Evolutionary conservation across 352 stramenopile genomes (phyloP).

Genomic region (Phytophthora crassamura): DNA sequence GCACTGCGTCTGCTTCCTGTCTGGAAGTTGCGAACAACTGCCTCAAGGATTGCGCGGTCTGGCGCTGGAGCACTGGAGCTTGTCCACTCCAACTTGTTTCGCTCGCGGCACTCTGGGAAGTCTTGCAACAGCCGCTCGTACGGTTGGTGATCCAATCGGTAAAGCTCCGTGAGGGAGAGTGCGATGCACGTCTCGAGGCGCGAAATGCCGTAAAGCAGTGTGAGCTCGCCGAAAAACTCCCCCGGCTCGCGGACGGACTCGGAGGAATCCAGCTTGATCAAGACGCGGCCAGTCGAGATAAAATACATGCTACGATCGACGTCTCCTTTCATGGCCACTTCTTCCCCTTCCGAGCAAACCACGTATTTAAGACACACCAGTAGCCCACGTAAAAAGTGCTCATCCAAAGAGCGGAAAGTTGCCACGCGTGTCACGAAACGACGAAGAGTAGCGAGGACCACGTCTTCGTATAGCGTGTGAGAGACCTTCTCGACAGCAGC

Average conservation of each 20-base stretch:
- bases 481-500: constrained; percentile 57
- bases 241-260: constrained; percentile 66
- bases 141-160: constrained; percentile 64
- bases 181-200: constrained; percentile 71
- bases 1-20: constrained; percentile 3
- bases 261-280: constrained; percentile 62
- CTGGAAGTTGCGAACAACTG: constrained; percentile 16
- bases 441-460: constrained; percentile 59
- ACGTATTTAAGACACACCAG: constrained; percentile 72
- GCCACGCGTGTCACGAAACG: constrained; percentile 57
- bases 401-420: constrained; percentile 62
- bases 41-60: constrained; percentile 26
- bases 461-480: constrained; percentile 58
- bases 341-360: constrained; percentile 74
- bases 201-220: constrained; percentile 69
- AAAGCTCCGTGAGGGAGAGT: constrained; percentile 65
- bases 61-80: constrained; percentile 23
- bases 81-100: constrained; percentile 60
- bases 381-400: constrained; percentile 72
- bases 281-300: constrained; percentile 64
- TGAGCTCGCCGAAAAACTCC: constrained; percentile 69
- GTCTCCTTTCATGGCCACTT: constrained; percentile 73
- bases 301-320: constrained; percentile 88
- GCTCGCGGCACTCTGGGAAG: constrained; percentile 64
- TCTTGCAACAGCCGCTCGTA: constrained; percentile 73